phyloP scores from a whole-genome alignment of 2,329 filamentous ascomycete species.

The Macrophomina phaseolina region DNA sequence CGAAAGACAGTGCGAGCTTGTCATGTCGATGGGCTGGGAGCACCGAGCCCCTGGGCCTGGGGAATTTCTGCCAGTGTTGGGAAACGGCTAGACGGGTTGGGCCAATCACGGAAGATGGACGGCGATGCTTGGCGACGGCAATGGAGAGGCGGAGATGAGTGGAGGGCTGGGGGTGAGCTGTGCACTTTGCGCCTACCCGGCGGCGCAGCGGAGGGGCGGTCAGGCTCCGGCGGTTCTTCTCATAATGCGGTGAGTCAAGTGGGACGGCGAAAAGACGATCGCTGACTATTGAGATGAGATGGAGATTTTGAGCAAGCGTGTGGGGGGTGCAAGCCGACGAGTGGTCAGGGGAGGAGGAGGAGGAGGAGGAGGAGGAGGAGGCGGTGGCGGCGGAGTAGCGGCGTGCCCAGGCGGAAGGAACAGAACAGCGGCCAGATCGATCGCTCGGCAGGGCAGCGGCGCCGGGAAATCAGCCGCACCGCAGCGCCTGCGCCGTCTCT shows the following conservation, averaged over 20 bases:
- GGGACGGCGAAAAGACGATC: not conserved
- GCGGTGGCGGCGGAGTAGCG: not conserved
- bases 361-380: too few relatives aligned
- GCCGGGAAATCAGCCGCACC: not conserved
- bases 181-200: not conserved
- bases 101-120: not conserved
- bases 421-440: not conserved
- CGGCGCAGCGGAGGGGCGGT: not conserved
- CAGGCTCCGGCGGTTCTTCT: not conserved
- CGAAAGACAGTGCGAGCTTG: not conserved
- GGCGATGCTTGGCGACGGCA: not conserved
- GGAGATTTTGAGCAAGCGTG: not conserved
- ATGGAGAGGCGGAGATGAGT: slow-evolving; percentile 6
- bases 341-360: too few relatives aligned
- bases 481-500: not conserved
- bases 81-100: not conserved
- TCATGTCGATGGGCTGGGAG: not conserved
- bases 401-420: not conserved
- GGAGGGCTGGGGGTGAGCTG: not conserved
- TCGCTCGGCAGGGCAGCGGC: not conserved
- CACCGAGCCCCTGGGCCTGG: not conserved
- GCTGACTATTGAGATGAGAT: not conserved
- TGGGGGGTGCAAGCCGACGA: not conserved
- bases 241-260: not conserved
- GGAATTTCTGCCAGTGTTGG: not conserved